A percentile compares a stretch with the other conserved stretches of the same genome.
phyloP scores from a whole-genome alignment of 148 eudicot genomes.

The Camellia sinensis region DNA sequence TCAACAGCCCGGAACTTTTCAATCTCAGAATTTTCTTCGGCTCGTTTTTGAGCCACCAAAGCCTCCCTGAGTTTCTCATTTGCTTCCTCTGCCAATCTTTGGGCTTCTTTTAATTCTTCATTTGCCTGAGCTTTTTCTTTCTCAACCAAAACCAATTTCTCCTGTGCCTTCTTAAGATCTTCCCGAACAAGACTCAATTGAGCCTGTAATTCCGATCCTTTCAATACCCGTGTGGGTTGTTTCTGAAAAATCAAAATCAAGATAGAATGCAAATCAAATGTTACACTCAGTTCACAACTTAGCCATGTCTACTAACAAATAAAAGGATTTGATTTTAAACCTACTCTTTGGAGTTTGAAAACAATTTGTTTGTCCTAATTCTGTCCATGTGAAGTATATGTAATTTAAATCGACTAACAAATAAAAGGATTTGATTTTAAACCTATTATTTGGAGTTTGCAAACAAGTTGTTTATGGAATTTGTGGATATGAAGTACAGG shows the following conservation, averaged over 20 bases:
- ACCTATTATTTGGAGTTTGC: not conserved
- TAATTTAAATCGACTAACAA: not conserved
- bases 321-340: not conserved
- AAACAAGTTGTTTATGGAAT: not conserved
- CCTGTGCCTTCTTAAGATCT: conserved; percentile 78
- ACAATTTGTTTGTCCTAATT: not conserved
- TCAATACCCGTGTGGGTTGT: conserved; percentile 53
- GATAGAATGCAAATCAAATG: not conserved
- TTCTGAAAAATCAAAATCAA: conserved; percentile 43
- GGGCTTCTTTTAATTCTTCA: conserved; percentile 62
- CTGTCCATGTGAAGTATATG: not conserved
- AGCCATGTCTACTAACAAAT: not conserved
- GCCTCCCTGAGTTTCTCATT: conserved; percentile 78
- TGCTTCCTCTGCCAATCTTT: conserved; percentile 69
- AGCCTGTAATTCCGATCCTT: conserved; percentile 78
- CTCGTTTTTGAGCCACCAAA: conserved; percentile 77
- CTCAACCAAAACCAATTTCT: conserved; percentile 55
- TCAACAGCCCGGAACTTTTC: conserved; percentile 86
- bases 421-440: not conserved
- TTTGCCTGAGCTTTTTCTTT: conserved; percentile 70
- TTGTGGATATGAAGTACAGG: not conserved
- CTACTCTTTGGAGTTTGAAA: not conserved
- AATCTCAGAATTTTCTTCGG: conserved; percentile 78
- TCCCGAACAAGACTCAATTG: conserved; percentile 64
- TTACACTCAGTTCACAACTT: not conserved